phyloP scores from a whole-genome alignment of 176 grass and related monocot species.

The Phragmites australis region DNA sequence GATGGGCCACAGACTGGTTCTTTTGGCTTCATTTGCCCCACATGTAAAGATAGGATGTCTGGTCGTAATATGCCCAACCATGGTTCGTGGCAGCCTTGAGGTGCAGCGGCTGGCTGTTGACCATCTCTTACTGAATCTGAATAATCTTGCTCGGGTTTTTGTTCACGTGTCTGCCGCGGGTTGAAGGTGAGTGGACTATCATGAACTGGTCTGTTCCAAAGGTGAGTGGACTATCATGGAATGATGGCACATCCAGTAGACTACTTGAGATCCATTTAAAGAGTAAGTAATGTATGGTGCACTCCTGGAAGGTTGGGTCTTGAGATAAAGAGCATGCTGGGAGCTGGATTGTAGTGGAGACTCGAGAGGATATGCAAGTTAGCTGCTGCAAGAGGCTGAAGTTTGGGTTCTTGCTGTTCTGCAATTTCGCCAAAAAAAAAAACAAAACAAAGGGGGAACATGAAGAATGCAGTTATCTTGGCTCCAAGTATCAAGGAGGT shows the following conservation, averaged over 20 bases:
- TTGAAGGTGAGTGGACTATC: conserved; percentile 5
- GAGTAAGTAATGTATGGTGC: neutral
- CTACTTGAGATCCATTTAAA: neutral
- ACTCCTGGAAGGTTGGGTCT: too few species aligned
- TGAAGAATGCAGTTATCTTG: neutral
- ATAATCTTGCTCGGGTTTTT: neutral
- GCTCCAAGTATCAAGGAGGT: too few species aligned
- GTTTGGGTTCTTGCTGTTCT: neutral
- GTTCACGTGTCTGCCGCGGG: neutral
- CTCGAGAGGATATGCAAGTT: neutral
- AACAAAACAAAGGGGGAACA: neutral
- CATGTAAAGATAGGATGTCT: conserved; percentile 73
- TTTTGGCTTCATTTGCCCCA: conserved; percentile 68
- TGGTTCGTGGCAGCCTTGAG: conserved; percentile 51
- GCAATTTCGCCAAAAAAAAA: neutral
- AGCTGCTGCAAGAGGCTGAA: too few species aligned
- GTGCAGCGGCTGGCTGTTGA: neutral
- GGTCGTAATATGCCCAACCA: conserved; percentile 43
- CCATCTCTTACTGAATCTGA: conserved; percentile 6
- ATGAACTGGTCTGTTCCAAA: too few species aligned
- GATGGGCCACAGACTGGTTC: conserved; percentile 51
- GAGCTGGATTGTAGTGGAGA: neutral
- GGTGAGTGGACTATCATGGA: conserved; percentile 5
- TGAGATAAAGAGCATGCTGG: too few species aligned
- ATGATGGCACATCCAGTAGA: neutral